phyloP scores from a whole-genome alignment of 805 yeast species.

The Komagataella phaffii region DNA sequence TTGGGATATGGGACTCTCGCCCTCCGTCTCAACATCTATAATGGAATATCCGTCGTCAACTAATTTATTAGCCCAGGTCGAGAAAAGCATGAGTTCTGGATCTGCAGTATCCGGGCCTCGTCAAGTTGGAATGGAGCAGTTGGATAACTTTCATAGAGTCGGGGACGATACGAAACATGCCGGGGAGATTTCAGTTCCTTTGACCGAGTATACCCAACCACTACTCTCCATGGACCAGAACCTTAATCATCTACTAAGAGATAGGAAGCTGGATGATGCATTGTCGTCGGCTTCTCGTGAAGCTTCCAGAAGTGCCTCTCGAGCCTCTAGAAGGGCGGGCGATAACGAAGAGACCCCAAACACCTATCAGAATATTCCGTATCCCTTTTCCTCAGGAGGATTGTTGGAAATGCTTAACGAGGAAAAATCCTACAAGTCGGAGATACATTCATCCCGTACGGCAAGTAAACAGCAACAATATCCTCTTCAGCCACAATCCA shows the following conservation, averaged over 20 bases:
- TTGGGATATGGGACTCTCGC: slow-evolving; percentile 17
- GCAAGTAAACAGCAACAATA: not conserved
- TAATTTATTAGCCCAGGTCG: not conserved
- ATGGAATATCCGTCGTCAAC: not conserved
- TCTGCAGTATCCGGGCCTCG: slow-evolving; percentile 9
- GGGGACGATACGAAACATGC: slow-evolving; percentile 8
- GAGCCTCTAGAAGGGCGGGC: slow-evolving; percentile 1
- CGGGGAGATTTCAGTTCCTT: slow-evolving; percentile 18
- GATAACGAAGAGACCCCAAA: slow-evolving; percentile 1
- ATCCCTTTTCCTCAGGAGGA: slow-evolving; percentile 16
- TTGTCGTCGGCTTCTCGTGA: slow-evolving; percentile 1
- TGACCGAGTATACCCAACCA: slow-evolving; percentile 22
- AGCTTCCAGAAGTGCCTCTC: slow-evolving; percentile 2
- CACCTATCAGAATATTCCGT: slow-evolving; percentile 7
- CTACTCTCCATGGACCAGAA: slow-evolving; percentile 20
- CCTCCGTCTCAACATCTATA: slow-evolving; percentile 5
- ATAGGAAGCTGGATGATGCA: not conserved
- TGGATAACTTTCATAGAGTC: slow-evolving; percentile 11
- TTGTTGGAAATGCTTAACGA: slow-evolving; percentile 17
- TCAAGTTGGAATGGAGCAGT: slow-evolving; percentile 19
- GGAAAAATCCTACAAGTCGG: not conserved
- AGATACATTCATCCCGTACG: not conserved
- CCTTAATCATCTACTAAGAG: slow-evolving; percentile 13
- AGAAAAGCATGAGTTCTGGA: slow-evolving; percentile 2
- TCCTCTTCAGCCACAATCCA: slow-evolving; percentile 1